Conservation (phyloP, 805 yeast genomes). For the Metschnikowia kofuensis region DNA sequence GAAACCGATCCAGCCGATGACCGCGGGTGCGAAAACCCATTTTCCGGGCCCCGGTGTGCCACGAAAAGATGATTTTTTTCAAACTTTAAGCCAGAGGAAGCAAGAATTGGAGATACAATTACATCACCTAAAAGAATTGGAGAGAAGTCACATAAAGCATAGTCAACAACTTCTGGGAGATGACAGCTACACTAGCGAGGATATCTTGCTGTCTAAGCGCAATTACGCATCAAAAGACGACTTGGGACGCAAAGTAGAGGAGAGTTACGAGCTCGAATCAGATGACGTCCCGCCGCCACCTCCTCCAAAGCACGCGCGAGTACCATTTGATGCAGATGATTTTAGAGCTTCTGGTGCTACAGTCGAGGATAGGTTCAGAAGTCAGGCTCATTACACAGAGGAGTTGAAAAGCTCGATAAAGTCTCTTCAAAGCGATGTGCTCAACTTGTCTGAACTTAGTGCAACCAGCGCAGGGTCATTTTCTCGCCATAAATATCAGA, state of each 20-base stretch:
- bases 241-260: slow-evolving; percentile 30
- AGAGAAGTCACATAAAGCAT: slow-evolving; percentile 16
- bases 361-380: slow-evolving; percentile 26
- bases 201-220: slow-evolving; percentile 31
- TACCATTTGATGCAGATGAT: slow-evolving; percentile 39
- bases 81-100: slow-evolving; percentile 27
- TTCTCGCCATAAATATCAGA: slow-evolving; percentile 65
- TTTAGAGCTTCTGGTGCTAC: slow-evolving; percentile 29
- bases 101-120: slow-evolving; percentile 41
- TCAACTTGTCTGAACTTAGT: slow-evolving; percentile 64
- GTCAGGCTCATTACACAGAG: slow-evolving; percentile 32
- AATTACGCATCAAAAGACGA: slow-evolving; percentile 33
- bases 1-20: not conserved
- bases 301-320: slow-evolving; percentile 28
- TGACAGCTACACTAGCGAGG: slow-evolving; percentile 34
- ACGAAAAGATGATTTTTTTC: slow-evolving; percentile 23
- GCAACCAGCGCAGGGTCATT: slow-evolving; percentile 90
- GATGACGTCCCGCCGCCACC: slow-evolving; percentile 34
- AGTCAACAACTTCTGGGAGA: slow-evolving; percentile 17
- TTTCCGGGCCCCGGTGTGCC: slow-evolving; percentile 1
- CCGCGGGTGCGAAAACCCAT: not conserved
- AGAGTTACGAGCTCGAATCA: slow-evolving; percentile 14
- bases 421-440: slow-evolving; percentile 45
- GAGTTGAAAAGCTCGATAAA: slow-evolving; percentile 39
- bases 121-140: slow-evolving; percentile 31